phyloP scores from a whole-genome alignment of 2,329 filamentous ascomycete genomes.

The Alternaria gaisen region DNA sequence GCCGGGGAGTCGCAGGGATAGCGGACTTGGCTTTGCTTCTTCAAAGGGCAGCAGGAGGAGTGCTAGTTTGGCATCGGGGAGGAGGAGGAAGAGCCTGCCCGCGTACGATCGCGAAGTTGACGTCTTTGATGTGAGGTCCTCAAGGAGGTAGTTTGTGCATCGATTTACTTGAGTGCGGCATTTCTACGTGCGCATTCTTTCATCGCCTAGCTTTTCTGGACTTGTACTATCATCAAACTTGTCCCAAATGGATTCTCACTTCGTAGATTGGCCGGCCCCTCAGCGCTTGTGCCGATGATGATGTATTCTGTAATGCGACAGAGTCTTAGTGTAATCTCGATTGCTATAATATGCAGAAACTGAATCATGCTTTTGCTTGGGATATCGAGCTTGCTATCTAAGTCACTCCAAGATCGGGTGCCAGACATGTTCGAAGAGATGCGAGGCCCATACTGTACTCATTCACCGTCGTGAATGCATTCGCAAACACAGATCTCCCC shows the following conservation, averaged over 20 bases:
- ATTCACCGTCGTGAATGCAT: not conserved
- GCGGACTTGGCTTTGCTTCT: constrained; percentile 30
- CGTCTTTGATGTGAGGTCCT: constrained; percentile 30
- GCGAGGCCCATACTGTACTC: not conserved
- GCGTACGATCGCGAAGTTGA: constrained; percentile 40
- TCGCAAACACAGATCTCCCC: not conserved
- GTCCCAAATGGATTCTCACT: too few species aligned
- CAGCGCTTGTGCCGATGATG: not conserved
- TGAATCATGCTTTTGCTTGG: not conserved
- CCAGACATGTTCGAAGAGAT: not conserved
- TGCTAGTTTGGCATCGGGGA: constrained; percentile 32
- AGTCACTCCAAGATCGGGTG: not conserved
- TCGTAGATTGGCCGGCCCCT: too few species aligned
- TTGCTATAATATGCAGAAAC: not conserved
- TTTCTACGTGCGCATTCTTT: too few species aligned
- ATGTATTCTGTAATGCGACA: not conserved
- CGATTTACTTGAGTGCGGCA: not conserved
- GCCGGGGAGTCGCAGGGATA: constrained; percentile 34
- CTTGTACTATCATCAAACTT: too few species aligned
- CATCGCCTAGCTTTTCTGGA: too few species aligned
- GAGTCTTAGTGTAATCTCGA: not conserved
- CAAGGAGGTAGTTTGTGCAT: constrained; percentile 18
- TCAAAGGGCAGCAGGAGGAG: constrained; percentile 36
- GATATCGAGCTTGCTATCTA: not conserved
- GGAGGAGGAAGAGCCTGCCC: constrained; percentile 24